These are phyloP conservation scores for Dendrothele bispora DNA, from an alignment of 768 basidiomycete species.

Conservation along the genomic window DNA sequence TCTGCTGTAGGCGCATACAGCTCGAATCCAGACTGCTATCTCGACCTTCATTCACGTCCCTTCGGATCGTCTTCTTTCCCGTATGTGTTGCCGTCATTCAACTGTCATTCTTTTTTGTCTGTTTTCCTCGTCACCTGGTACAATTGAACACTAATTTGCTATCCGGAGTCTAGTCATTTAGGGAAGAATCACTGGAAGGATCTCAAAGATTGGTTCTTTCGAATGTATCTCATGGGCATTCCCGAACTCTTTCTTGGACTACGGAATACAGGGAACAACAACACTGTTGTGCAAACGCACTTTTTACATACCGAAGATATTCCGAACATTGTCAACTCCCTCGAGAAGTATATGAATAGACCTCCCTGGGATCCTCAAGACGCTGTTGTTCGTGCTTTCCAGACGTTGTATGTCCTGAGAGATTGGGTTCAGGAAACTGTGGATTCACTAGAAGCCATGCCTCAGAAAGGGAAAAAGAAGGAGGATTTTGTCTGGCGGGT, in stretches of 20 bases:
- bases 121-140: neutral
- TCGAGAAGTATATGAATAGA: no score
- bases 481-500: neutral
- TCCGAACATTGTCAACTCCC: neutral
- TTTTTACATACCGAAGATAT: neutral
- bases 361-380: neutral
- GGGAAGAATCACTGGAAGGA: constrained; percentile 3
- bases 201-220: constrained; percentile 12
- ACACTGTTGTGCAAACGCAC: neutral
- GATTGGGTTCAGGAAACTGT: neutral
- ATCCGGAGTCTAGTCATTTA: neutral
- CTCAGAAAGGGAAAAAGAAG: no score
- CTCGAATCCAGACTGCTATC: constrained; percentile 8
- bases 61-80: neutral
- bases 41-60: constrained; percentile 10
- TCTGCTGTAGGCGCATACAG: neutral
- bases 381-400: neutral
- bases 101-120: neutral
- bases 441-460: neutral
- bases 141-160: constrained; percentile 2
- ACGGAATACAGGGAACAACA: neutral
- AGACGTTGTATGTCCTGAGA: neutral
- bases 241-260: constrained; percentile 10
- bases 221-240: constrained; percentile 12
- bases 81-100: neutral